A percentile compares a stretch with the other conserved stretches of the same genome.
Conservation (phyloP, 202 grass and related monocot genomes). For the Zizania palustris region DNA sequence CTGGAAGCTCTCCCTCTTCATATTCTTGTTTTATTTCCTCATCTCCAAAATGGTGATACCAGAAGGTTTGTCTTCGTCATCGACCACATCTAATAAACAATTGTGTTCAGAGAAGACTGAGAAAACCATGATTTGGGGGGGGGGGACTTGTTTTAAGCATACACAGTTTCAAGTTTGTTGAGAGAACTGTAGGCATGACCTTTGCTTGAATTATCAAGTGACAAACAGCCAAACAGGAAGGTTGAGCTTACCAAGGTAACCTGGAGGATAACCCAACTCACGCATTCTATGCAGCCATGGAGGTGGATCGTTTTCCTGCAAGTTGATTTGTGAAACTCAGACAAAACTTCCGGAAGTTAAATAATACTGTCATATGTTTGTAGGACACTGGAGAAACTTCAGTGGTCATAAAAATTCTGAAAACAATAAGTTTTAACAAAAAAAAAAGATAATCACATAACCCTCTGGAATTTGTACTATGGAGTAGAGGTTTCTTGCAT, state of each 20-base stretch:
- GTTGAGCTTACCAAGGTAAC: conserved; percentile 78
- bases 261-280: conserved; percentile 94
- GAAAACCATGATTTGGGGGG: conserved; percentile 28
- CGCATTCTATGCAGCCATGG: conserved; percentile 96
- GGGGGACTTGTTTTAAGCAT: neutral
- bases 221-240: neutral
- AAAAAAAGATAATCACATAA: conserved; percentile 1
- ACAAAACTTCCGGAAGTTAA: conserved; percentile 21
- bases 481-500: neutral
- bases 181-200: neutral
- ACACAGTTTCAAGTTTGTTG: neutral
- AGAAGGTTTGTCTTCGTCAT: conserved; percentile 85
- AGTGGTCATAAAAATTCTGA: neutral
- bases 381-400: neutral
- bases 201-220: neutral
- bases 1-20: conserved; percentile 82
- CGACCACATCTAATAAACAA: conserved; percentile 57
- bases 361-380: neutral
- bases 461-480: neutral
- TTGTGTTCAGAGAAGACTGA: conserved; percentile 20
- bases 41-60: conserved; percentile 86
- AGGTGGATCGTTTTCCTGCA: conserved; percentile 93
- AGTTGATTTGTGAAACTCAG: conserved; percentile 29
- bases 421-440: neutral
- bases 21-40: conserved; percentile 58